phyloP scores from a whole-genome alignment of 148 eudicot genomes.

The Chenopodium quinoa region DNA sequence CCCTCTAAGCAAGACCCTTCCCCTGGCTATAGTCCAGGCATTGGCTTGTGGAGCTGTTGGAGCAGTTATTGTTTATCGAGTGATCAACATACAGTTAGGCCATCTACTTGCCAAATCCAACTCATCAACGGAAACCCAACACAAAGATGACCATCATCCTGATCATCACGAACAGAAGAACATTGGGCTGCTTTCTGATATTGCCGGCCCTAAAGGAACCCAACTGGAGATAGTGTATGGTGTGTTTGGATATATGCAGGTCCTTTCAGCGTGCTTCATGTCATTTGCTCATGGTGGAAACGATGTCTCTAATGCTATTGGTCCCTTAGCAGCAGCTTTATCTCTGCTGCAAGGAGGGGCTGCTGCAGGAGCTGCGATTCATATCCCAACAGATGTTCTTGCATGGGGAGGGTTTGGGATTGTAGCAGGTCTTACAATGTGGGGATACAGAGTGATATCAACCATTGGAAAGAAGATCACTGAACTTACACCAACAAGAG shows the following conservation, averaged over 20 bases:
- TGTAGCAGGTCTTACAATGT: slow-evolving; percentile 89
- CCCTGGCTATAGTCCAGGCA: slow-evolving; percentile 67
- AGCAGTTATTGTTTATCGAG: slow-evolving; percentile 57
- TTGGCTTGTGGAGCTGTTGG: slow-evolving; percentile 64
- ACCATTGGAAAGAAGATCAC: slow-evolving; percentile 95
- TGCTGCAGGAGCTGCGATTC: slow-evolving; percentile 53
- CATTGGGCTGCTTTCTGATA: slow-evolving; percentile 63
- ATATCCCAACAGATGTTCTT: slow-evolving; percentile 70
- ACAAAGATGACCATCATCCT: slow-evolving; percentile 25
- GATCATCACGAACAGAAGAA: slow-evolving; percentile 31
- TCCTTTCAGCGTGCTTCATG: slow-evolving; percentile 85
- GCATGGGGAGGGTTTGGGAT: slow-evolving; percentile 99
- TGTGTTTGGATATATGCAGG: slow-evolving; percentile 95
- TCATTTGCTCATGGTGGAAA: slow-evolving; percentile 91
- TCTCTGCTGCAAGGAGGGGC: slow-evolving; percentile 69
- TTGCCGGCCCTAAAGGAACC: slow-evolving; percentile 89
- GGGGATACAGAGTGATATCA: slow-evolving; percentile 94
- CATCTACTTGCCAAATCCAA: slow-evolving; percentile 60
- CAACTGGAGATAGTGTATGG: slow-evolving; percentile 87
- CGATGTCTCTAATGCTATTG: slow-evolving; percentile 95
- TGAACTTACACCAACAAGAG: slow-evolving; percentile 85
- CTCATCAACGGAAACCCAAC: slow-evolving; percentile 28
- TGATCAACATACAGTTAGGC: slow-evolving; percentile 74
- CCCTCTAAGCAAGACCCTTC: slow-evolving; percentile 66
- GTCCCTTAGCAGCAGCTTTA: slow-evolving; percentile 86